These are phyloP conservation scores for Sequoia sempervirens DNA, from an alignment of 75 land plant species.

Conservation along the genomic window DNA sequence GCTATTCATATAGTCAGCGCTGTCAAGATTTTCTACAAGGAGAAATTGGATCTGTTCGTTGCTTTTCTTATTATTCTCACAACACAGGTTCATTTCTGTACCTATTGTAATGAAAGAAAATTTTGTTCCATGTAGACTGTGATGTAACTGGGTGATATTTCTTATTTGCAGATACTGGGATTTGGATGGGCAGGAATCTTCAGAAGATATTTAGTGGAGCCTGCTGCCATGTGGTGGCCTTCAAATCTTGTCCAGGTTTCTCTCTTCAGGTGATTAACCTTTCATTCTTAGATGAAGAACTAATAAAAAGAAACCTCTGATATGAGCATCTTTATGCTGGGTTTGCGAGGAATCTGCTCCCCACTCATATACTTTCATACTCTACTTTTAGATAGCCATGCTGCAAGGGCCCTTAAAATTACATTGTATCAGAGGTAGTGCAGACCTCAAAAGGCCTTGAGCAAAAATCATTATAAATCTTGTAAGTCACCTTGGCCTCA, in stretches of 20 bases:
- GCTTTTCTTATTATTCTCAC: conserved; percentile 62
- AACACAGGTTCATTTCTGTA: conserved; percentile 51
- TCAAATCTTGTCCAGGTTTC: conserved; percentile 32
- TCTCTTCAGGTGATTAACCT: conserved; percentile 29
- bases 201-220: conserved; percentile 24
- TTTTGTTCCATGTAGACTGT: background rate
- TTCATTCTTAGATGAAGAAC: background rate
- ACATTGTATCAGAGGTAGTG: background rate
- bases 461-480: background rate
- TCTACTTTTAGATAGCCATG: background rate
- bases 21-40: conserved; percentile 53
- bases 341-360: background rate
- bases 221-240: conserved; percentile 41
- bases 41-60: conserved; percentile 33
- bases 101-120: background rate
- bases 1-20: conserved; percentile 49
- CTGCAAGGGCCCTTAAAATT: background rate
- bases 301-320: background rate
- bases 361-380: background rate
- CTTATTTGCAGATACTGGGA: conserved; percentile 21
- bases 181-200: conserved; percentile 35
- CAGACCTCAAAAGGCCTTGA: background rate
- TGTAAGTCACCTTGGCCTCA: background rate
- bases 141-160: background rate
- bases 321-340: background rate